These are phyloP conservation scores for Plasmodium ovale DNA, from an alignment of 169 alveolate genomes.

Conservation along the genomic window DNA sequence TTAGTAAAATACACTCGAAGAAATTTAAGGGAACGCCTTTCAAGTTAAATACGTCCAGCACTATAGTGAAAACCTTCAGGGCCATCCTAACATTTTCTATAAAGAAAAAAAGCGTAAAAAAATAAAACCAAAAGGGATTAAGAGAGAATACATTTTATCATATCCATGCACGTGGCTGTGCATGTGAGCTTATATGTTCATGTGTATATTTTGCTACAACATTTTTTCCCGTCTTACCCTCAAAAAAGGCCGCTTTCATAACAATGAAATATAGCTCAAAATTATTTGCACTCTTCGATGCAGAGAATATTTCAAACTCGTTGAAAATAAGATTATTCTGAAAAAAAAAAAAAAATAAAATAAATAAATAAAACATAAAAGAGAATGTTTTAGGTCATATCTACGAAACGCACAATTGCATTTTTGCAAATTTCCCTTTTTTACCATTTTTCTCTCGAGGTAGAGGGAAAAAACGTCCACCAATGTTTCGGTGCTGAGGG, in stretches of 20 bases:
- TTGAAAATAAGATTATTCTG: constrained; percentile 59
- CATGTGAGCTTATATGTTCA: neutral
- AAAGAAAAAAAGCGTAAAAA: constrained; percentile 17
- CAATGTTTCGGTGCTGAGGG: constrained; percentile 45
- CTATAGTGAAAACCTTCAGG: constrained; percentile 50
- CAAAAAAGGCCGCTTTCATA: constrained; percentile 72
- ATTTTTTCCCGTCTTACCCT: constrained; percentile 30
- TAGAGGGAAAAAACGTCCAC: constrained; percentile 55
- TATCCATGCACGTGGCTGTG: neutral
- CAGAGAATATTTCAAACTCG: constrained; percentile 61
- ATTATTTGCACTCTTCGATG: constrained; percentile 11
- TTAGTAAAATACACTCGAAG: constrained; percentile 58
- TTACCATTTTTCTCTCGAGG: constrained; percentile 60
- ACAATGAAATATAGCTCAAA: constrained; percentile 68
- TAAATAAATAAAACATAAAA: constrained; percentile 3
- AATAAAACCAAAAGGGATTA: neutral
- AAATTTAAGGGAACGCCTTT: constrained; percentile 64
- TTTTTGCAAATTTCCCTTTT: constrained; percentile 5
- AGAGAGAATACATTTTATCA: neutral
- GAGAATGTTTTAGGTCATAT: neutral
- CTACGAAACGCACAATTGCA: neutral
- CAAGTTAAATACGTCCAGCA: constrained; percentile 42
- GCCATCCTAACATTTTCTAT: constrained; percentile 54
- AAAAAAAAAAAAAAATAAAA: too few species aligned
- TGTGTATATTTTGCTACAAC: constrained; percentile 5